These are phyloP conservation scores for Yueomyces sp. DNA, from an alignment of 805 yeast genomes.

Conservation along the genomic window DNA sequence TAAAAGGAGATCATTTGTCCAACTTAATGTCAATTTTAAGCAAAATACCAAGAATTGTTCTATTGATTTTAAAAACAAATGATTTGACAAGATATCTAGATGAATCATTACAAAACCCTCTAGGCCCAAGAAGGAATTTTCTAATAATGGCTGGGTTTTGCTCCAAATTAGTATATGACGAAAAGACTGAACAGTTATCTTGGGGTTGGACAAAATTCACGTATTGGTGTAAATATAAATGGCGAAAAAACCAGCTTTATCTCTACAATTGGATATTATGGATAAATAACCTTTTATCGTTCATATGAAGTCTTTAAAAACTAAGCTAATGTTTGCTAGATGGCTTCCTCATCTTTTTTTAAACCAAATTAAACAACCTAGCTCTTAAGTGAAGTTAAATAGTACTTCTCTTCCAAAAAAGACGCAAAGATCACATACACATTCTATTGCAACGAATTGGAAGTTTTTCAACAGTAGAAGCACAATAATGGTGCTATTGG, in stretches of 20 bases:
- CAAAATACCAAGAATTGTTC: conserved; percentile 70
- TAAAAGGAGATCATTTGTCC: conserved; percentile 50
- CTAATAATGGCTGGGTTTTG: conserved; percentile 84
- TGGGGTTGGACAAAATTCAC: conserved; percentile 15
- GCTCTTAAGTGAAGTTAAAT: too few relatives aligned
- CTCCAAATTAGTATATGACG: conserved; percentile 65
- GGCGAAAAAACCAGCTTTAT: conserved; percentile 15
- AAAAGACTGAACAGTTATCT: conserved; percentile 32
- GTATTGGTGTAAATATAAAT: conserved; percentile 18
- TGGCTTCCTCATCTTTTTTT: too few relatives aligned
- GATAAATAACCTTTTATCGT: conserved; percentile 1
- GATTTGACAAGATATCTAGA: conserved; percentile 85
- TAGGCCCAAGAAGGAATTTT: conserved; percentile 81
- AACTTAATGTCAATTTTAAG: conserved; percentile 71
- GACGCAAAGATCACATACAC: too few relatives aligned
- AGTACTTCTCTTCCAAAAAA: too few relatives aligned
- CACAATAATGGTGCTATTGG: too few relatives aligned
- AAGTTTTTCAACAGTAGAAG: too few relatives aligned
- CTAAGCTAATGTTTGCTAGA: too few relatives aligned
- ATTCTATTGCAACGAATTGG: too few relatives aligned
- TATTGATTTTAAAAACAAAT: conserved; percentile 82
- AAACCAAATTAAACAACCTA: too few relatives aligned
- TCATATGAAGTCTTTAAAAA: too few relatives aligned
- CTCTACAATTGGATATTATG: conserved; percentile 19
- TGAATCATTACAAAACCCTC: conserved; percentile 65